Evolutionary conservation across 805 yeast genomes (phyloP).

Genomic region (Schizosaccharomyces japonicus): DNA sequence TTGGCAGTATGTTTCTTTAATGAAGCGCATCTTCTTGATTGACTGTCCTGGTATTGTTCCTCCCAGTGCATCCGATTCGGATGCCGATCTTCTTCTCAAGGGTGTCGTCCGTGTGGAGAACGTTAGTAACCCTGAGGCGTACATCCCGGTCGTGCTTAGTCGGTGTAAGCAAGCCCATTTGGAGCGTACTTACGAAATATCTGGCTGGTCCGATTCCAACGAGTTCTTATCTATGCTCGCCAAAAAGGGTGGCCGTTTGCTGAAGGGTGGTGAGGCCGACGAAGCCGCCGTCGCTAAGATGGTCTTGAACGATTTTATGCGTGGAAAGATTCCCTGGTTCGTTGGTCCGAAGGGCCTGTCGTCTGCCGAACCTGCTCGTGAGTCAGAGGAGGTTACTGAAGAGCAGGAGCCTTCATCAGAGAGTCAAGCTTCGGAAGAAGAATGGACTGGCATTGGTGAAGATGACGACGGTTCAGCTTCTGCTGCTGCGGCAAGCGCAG

Average conservation of each 20-base stretch:
- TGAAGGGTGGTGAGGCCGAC: constrained; percentile 96
- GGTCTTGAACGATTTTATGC: constrained; percentile 76
- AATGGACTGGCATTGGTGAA: not conserved
- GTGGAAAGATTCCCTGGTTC: constrained; percentile 97
- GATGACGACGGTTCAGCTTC: not conserved
- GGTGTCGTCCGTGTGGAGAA: constrained; percentile 99
- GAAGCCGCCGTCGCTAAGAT: constrained; percentile 79
- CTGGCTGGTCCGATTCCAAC: constrained; percentile 56
- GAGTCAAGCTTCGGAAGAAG: not conserved
- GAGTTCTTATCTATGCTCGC: constrained; percentile 82
- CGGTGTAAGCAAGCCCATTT: constrained; percentile 76
- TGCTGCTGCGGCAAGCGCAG: not conserved
- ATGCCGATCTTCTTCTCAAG: constrained; percentile 74
- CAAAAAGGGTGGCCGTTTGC: constrained; percentile 70
- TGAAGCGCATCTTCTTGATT: constrained; percentile 84
- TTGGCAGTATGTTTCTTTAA: constrained; percentile 93
- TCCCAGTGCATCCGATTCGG: constrained; percentile 70
- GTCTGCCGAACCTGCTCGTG: not conserved
- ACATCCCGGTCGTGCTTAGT: constrained; percentile 60
- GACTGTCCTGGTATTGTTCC: constrained; percentile 99
- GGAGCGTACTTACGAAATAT: constrained; percentile 83
- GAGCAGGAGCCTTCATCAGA: too few relatives aligned
- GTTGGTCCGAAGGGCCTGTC: constrained; percentile 17
- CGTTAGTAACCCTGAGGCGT: constrained; percentile 85
- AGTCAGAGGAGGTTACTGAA: not conserved